phyloP scores from a whole-genome alignment of 306 rosid genomes.

The Erythrophleum fordii region DNA sequence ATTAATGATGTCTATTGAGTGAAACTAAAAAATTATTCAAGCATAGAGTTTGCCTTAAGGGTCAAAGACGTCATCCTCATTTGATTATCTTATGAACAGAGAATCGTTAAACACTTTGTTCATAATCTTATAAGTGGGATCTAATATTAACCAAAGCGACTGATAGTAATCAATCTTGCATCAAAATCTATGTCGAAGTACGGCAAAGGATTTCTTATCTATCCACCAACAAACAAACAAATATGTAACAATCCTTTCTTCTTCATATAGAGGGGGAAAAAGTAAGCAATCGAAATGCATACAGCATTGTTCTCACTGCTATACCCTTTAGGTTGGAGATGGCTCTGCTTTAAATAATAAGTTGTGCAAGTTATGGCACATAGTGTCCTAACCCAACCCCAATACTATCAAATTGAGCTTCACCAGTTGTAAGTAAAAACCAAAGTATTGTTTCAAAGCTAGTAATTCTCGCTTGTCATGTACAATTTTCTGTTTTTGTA shows the following conservation, averaged over 20 bases:
- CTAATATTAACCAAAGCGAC: slow-evolving; percentile 44
- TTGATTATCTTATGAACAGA: not conserved
- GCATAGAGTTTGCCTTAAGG: not conserved
- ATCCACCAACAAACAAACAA: not conserved
- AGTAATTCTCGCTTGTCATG: too few species aligned
- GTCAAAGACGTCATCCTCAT: not conserved
- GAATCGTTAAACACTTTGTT: slow-evolving; percentile 26
- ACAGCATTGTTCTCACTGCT: slow-evolving; percentile 49
- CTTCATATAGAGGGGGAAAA: too few species aligned
- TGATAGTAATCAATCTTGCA: slow-evolving; percentile 22
- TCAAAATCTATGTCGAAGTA: slow-evolving; percentile 25
- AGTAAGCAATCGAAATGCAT: too few species aligned
- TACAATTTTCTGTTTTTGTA: too few species aligned
- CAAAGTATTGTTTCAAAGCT: not conserved
- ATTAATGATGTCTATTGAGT: not conserved
- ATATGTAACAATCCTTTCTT: too few species aligned
- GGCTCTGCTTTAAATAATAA: slow-evolving; percentile 27
- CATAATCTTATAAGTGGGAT: slow-evolving; percentile 7
- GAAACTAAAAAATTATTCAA: not conserved
- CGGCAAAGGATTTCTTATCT: slow-evolving; percentile 44
- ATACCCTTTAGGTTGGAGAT: slow-evolving; percentile 42
- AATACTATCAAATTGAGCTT: not conserved
- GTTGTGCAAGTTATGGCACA: slow-evolving; percentile 45
- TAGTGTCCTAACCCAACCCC: slow-evolving; percentile 38
- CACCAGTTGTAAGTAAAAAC: too few species aligned